These are phyloP conservation scores for Climacium dendroides DNA, from an alignment of 225 moss, liverwort and hornwort genomes.

Conservation along the genomic window DNA sequence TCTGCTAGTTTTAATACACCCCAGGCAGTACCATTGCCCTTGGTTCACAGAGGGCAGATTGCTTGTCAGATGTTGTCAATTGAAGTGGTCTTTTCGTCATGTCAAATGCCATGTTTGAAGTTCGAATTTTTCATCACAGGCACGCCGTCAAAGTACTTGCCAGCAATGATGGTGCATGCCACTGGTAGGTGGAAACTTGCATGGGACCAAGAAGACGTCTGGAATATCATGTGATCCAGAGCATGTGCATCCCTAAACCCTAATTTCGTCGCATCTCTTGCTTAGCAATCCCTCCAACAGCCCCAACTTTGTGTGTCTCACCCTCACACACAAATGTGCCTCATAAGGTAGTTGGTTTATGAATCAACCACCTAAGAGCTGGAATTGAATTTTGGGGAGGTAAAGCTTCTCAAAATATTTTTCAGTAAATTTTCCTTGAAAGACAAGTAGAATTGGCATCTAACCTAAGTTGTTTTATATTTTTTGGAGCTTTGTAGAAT, in stretches of 20 bases:
- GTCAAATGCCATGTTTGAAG: neutral
- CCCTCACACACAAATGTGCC: too few species aligned
- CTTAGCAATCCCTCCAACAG: too few species aligned
- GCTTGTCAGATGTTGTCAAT: neutral
- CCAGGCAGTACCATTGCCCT: neutral
- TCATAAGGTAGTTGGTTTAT: too few species aligned
- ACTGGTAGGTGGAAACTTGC: neutral
- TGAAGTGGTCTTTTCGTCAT: neutral
- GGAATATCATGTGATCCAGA: neutral
- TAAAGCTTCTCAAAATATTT: too few species aligned
- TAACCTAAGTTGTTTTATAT: too few species aligned
- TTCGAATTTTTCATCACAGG: neutral
- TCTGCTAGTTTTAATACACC: neutral
- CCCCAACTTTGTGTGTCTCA: too few species aligned
- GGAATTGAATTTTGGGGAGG: too few species aligned
- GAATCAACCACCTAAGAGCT: too few species aligned
- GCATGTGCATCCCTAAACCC: neutral
- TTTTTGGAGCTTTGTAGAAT: too few species aligned
- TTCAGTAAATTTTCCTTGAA: too few species aligned
- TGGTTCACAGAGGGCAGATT: neutral
- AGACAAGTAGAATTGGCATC: too few species aligned
- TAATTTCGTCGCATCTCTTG: neutral
- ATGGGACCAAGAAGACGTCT: neutral
- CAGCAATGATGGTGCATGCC: neutral
- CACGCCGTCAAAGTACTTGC: neutral